Base-by-base conservation (phyloP, 345 rosid species). In the Rhodomyrtus tomentosa region DNA sequence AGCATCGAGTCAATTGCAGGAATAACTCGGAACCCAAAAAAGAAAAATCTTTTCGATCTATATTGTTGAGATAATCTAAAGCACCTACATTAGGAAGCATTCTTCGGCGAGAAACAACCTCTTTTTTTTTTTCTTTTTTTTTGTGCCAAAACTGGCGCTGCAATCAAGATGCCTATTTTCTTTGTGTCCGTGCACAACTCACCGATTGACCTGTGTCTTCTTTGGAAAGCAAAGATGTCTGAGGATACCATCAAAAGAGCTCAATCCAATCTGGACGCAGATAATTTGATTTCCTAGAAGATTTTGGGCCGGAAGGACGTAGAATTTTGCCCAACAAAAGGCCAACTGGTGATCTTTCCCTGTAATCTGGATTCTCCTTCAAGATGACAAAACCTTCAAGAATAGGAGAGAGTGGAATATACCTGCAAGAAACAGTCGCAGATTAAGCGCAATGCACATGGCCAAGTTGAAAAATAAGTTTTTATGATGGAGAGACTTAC, bases 301-400 rank as follows among this genome's bases (percentile, higher is more conserved):
- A 56, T 59, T 59, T 59, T 2, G 38, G 38, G 38, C 73, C 73
- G 29, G 27, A 2, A 15, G 73, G 73, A 59, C 6, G 73, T 14
- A 59, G 38, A 29, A 29, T 59, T 20, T 52, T 36, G 53, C 68
- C 84, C 29, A 2, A 40, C 49, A 4, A 18, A 29, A 15, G 49
- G 53, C 11, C 50, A 38, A 29, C 84, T 85, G 90, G 50, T 86
- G 45, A 72, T 96, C 98, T n/a, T 83, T 93, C 98, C 82, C 88
- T 88, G 83, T 93, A 96, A 5, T 95, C 94, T 2, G 98, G 98
- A 82, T 96, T 96, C 88, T 94, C n/a, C n/a, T n/a, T n/a, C n/a
- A n/a, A n/a, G n/a, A n/a, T n/a, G n/a, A n/a, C n/a, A n/a, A n/a
- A n/a, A n/a, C 96, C 82, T 88, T 95, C 89, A 45, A 97, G 93